Conservation (phyloP, 306 rosid genomes). For the Sesbania bispinosa region DNA sequence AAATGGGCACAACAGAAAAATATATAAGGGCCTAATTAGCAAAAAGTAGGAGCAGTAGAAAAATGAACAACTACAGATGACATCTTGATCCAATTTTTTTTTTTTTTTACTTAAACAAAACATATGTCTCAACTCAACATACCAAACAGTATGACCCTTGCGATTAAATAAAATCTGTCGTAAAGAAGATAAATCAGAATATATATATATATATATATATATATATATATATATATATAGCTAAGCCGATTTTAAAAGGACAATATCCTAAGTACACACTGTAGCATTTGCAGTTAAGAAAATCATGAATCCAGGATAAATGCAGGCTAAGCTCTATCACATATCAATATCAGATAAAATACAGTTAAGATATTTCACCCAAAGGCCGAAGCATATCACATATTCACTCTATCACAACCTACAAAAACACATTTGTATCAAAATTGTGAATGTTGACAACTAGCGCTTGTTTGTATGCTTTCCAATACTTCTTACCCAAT, state of each 20-base stretch:
- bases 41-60: neutral
- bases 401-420: too few relatives aligned
- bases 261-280: neutral
- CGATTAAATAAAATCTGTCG: too few relatives aligned
- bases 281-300: neutral
- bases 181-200: too few relatives aligned
- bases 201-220: too few relatives aligned
- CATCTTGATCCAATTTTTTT: neutral
- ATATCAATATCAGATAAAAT: too few relatives aligned
- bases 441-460: neutral
- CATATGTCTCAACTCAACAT: neutral
- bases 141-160: neutral
- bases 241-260: neutral
- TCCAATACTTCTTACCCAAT: too few relatives aligned
- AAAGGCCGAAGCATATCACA: too few relatives aligned
- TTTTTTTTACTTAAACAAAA: neutral
- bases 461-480: neutral
- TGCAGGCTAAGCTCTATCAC: too few relatives aligned
- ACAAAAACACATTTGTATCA: neutral
- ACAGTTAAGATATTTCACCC: too few relatives aligned
- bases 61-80: neutral
- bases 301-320: neutral
- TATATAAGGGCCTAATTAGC: neutral
- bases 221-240: too few relatives aligned
- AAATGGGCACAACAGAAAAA: conserved; percentile 25